Evolutionary conservation across 2,329 filamentous ascomycete species (phyloP).

Genomic region (Sphaceloma murrayae): DNA sequence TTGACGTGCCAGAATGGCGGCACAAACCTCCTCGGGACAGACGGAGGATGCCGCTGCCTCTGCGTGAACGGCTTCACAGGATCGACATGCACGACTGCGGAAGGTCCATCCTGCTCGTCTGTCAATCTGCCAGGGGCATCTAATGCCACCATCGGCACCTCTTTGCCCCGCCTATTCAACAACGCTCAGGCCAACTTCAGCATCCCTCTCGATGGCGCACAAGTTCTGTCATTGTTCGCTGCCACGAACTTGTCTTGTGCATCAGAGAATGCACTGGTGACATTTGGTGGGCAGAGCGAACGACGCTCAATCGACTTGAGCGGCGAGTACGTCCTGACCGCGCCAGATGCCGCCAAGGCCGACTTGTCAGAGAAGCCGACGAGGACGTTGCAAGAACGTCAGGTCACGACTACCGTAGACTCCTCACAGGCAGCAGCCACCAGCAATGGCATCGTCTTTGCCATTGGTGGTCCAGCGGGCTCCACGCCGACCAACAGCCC

Average conservation of each 20-base stretch:
- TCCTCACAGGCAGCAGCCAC: conserved; percentile 24
- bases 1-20: conserved; percentile 71
- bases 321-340: conserved; percentile 1
- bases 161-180: conserved; percentile 64
- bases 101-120: conserved; percentile 49
- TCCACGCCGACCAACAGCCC: conserved; percentile 20
- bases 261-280: conserved; percentile 77
- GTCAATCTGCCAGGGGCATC: conserved; percentile 36
- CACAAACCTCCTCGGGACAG: conserved; percentile 50
- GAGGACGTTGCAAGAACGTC: conserved; percentile 18
- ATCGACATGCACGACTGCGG: conserved; percentile 42
- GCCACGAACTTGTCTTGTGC: conserved; percentile 66
- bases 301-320: conserved; percentile 17
- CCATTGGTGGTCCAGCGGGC: conserved; percentile 20
- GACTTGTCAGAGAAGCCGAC: conserved; percentile 4
- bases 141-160: conserved; percentile 72
- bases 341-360: neutral
- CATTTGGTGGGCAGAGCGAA: conserved; percentile 53
- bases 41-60: conserved; percentile 64
- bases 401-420: conserved; percentile 8
- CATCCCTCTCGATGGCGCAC: conserved; percentile 60
- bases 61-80: conserved; percentile 83
- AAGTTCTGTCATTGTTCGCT: conserved; percentile 68
- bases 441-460: conserved; percentile 28
- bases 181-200: conserved; percentile 59